phyloP scores from a whole-genome alignment of 2,329 filamentous ascomycete genomes.

The Paramyrothecium roridum region DNA sequence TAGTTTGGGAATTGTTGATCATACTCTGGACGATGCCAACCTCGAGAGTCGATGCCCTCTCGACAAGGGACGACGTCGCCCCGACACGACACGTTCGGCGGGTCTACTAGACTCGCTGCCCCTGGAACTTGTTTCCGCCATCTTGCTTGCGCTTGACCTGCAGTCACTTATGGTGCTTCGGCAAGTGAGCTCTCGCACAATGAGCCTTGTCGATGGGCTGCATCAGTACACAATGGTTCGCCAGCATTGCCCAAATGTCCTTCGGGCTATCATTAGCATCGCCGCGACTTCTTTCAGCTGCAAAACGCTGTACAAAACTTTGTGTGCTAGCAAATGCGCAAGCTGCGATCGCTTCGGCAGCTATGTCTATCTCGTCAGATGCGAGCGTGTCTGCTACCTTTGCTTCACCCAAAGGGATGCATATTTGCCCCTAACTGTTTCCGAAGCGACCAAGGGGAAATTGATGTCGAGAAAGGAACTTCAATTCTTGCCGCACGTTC shows the following conservation, averaged over 20 bases:
- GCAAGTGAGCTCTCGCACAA: constrained; percentile 27
- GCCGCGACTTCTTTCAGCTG: constrained; percentile 22
- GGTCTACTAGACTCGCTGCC: constrained; percentile 24
- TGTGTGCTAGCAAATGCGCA: constrained; percentile 26
- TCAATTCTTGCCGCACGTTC: neutral
- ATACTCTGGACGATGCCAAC: constrained; percentile 10
- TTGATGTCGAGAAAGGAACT: neutral
- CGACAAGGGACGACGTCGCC: constrained; percentile 15
- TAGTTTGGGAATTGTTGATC: neutral
- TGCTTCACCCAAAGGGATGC: constrained; percentile 25
- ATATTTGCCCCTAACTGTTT: constrained; percentile 22
- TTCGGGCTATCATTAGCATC: constrained; percentile 28
- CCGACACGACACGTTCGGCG: constrained; percentile 2
- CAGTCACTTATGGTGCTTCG: constrained; percentile 28
- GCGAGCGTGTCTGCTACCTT: constrained; percentile 33
- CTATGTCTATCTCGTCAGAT: constrained; percentile 33
- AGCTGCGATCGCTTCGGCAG: constrained; percentile 31
- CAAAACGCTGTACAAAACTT: constrained; percentile 25
- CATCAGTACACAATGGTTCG: constrained; percentile 25
- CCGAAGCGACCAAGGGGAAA: neutral
- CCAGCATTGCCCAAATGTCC: constrained; percentile 20
- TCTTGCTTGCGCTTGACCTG: constrained; percentile 26
- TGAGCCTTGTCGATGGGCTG: constrained; percentile 28
- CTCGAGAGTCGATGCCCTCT: constrained; percentile 12
- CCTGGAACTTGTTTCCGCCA: constrained; percentile 19